A percentile compares a stretch with the other conserved stretches of the same genome.
phyloP scores from a whole-genome alignment of 2,329 filamentous ascomycete species.

The Hypoxylon sp. region DNA sequence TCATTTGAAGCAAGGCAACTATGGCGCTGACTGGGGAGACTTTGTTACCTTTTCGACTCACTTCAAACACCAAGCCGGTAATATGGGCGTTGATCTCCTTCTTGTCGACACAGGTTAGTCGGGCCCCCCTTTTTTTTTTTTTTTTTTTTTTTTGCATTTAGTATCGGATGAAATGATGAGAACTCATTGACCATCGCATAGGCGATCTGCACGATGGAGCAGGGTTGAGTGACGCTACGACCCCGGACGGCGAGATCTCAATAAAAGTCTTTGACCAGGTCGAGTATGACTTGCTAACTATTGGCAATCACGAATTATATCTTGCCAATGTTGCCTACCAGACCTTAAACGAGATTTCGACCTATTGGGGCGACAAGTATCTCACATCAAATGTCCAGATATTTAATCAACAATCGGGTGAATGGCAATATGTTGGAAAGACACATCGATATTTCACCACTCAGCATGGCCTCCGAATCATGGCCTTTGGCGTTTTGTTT shows the following conservation, averaged over 20 bases:
- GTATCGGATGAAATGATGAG: neutral
- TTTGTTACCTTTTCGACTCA: constrained; percentile 72
- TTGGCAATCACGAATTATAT: constrained; percentile 74
- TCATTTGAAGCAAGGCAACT: constrained; percentile 73
- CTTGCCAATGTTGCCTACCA: constrained; percentile 73
- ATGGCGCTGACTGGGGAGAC: constrained; percentile 77
- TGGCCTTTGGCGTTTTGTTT: constrained; percentile 63
- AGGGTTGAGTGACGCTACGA: constrained; percentile 73
- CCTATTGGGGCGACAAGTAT: constrained; percentile 65
- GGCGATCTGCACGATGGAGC: constrained; percentile 76
- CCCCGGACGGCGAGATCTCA: constrained; percentile 68
- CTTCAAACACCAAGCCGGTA: constrained; percentile 71
- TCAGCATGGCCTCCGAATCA: constrained; percentile 59
- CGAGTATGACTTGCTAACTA: constrained; percentile 61
- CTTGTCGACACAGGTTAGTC: constrained; percentile 70
- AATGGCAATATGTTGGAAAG: constrained; percentile 61
- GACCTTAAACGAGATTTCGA: constrained; percentile 71
- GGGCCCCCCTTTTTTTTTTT: neutral
- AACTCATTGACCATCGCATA: constrained; percentile 13
- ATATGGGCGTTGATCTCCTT: constrained; percentile 71
- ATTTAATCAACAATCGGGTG: constrained; percentile 56
- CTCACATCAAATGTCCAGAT: constrained; percentile 64
- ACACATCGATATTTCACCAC: constrained; percentile 63
- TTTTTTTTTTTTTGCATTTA: too few species aligned
- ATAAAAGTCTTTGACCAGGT: constrained; percentile 62